Conservation (phyloP, 352 stramenopile genomes). For the Globisporangium camurandrum region DNA sequence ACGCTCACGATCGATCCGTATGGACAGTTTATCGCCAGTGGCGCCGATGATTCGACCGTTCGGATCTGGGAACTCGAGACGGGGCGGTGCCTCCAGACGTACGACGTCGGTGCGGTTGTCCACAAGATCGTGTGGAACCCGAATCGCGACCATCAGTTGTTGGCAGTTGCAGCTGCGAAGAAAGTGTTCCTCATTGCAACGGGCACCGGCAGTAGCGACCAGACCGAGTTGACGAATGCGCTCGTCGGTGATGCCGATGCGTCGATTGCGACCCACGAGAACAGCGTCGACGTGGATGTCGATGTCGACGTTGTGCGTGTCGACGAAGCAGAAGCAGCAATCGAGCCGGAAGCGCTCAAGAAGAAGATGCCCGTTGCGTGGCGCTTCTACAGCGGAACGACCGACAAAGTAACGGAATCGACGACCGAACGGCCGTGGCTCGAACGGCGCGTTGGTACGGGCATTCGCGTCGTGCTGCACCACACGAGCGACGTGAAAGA, state of each 20-base stretch:
- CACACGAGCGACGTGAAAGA: conserved; percentile 89
- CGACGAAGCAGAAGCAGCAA: conserved; percentile 58
- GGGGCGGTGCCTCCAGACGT: conserved; percentile 87
- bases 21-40: conserved; percentile 96
- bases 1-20: conserved; percentile 92
- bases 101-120: conserved; percentile 88
- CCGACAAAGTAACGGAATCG: conserved; percentile 66
- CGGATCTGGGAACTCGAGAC: conserved; percentile 97
- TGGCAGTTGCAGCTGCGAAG: conserved; percentile 90
- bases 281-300: conserved; percentile 43
- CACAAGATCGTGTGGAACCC: conserved; percentile 96
- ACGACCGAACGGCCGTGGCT: conserved; percentile 38
- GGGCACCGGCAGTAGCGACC: conserved; percentile 89
- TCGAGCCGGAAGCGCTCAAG: conserved; percentile 74
- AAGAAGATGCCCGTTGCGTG: conserved; percentile 90
- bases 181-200: conserved; percentile 92
- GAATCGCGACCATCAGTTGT: conserved; percentile 92
- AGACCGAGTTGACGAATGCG: conserved; percentile 93
- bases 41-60: conserved; percentile 93
- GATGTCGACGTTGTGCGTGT: conserved; percentile 38
- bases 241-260: conserved; percentile 85
- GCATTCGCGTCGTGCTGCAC: conserved; percentile 80
- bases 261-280: conserved; percentile 45
- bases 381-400: conserved; percentile 81
- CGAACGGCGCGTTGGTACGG: conserved; percentile 69